These are phyloP conservation scores for Yamadazyma diddensiae DNA, from an alignment of 1,139 yeast genomes.

Conservation along the genomic window DNA sequence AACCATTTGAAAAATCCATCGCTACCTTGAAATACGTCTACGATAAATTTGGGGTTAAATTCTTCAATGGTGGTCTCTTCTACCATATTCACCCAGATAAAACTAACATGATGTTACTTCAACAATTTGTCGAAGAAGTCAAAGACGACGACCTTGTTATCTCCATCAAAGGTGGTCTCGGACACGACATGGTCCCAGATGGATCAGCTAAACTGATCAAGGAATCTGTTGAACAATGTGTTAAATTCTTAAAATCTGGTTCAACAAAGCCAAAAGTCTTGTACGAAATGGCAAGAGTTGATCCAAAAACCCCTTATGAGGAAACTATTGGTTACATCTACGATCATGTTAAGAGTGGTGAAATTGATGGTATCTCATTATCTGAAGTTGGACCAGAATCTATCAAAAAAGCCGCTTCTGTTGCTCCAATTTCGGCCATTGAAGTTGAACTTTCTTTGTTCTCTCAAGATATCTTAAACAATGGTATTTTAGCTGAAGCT, in stretches of 20 bases:
- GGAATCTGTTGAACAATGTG: constrained; percentile 49
- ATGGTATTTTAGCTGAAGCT: constrained; percentile 61
- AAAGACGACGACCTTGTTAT: constrained; percentile 54
- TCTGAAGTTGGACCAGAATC: constrained; percentile 68
- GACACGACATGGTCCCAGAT: constrained; percentile 39
- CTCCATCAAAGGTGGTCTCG: constrained; percentile 55
- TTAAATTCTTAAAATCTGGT: constrained; percentile 34
- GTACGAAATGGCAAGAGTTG: constrained; percentile 71
- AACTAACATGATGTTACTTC: constrained; percentile 44
- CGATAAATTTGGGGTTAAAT: constrained; percentile 45
- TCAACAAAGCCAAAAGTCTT: constrained; percentile 45
- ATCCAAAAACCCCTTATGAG: constrained; percentile 44
- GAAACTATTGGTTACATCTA: constrained; percentile 50
- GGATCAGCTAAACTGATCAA: constrained; percentile 48
- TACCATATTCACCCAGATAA: constrained; percentile 52
- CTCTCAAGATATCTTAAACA: constrained; percentile 53
- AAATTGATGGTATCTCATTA: constrained; percentile 63
- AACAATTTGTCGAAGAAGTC: constrained; percentile 47
- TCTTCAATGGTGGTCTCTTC: constrained; percentile 76
- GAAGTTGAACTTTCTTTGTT: constrained; percentile 76
- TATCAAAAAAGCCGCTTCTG: constrained; percentile 51
- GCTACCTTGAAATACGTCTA: constrained; percentile 45
- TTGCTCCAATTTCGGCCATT: constrained; percentile 56
- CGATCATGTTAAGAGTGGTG: constrained; percentile 53
- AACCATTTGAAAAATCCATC: constrained; percentile 46